Evolutionary conservation across 768 basidiomycete genomes (phyloP).

Genomic region (Boletellus ananas): DNA sequence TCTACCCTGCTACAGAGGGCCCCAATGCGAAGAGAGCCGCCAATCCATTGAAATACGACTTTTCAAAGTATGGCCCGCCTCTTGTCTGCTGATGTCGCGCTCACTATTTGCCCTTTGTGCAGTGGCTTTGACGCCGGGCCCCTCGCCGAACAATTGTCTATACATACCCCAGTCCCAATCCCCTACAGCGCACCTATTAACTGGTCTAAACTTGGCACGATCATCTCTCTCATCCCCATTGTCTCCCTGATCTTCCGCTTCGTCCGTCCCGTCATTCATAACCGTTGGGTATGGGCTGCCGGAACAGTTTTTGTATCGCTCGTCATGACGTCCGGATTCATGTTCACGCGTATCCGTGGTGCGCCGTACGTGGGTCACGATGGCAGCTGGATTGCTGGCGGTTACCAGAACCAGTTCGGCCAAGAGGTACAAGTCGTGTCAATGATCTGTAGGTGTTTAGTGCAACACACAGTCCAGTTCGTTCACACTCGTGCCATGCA

Average conservation of each 20-base stretch:
- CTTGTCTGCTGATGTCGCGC: not conserved
- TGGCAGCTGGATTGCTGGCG: constrained; percentile 79
- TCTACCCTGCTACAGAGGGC: constrained; percentile 71
- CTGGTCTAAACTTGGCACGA: constrained; percentile 56
- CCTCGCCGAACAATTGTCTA: constrained; percentile 71
- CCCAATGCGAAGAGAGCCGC: constrained; percentile 52
- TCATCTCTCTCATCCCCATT: constrained; percentile 44
- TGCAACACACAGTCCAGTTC: not conserved
- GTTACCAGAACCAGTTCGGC: constrained; percentile 88
- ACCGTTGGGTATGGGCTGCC: constrained; percentile 77
- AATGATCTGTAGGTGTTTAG: constrained; percentile 67
- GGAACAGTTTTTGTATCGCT: constrained; percentile 59
- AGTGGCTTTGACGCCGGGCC: constrained; percentile 83
- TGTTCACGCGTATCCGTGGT: constrained; percentile 92
- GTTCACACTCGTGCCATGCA: constrained; percentile 30
- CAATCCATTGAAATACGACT: constrained; percentile 70
- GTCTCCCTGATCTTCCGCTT: constrained; percentile 52
- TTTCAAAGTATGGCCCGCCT: constrained; percentile 53
- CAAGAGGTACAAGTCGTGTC: constrained; percentile 89
- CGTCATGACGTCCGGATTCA: constrained; percentile 89
- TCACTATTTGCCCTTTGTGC: constrained; percentile 5
- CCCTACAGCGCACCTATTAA: constrained; percentile 79
- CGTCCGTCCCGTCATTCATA: constrained; percentile 60
- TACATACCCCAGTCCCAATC: constrained; percentile 73
- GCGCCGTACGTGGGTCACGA: constrained; percentile 63